Percentiles rank a stretch among this genome's conserved stretches.
Conservation (phyloP, 2,329 filamentous ascomycete species). For the Capronia coronata region DNA sequence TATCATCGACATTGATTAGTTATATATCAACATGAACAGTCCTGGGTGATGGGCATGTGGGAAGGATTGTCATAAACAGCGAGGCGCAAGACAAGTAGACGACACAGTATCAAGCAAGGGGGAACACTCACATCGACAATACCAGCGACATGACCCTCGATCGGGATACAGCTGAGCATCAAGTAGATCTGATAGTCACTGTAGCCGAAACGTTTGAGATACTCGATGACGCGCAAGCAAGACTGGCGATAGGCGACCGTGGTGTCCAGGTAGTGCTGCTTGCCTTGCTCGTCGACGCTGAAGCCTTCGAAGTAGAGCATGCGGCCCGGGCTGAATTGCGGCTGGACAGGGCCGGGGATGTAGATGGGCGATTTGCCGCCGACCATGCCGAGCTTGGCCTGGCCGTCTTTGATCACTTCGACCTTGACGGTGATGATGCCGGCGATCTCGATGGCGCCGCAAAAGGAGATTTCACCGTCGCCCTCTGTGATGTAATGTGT, state of each 20-base stretch:
- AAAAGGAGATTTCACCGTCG: conserved; percentile 85
- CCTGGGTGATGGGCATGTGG: too few relatives aligned
- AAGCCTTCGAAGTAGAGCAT: conserved; percentile 78
- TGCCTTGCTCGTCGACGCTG: conserved; percentile 78
- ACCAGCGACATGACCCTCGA: conserved; percentile 82
- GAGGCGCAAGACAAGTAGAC: too few relatives aligned
- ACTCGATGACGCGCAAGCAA: conserved; percentile 69
- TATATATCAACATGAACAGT: too few relatives aligned
- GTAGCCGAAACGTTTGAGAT: conserved; percentile 65
- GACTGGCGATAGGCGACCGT: conserved; percentile 83
- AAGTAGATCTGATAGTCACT: conserved; percentile 76
- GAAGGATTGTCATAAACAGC: too few relatives aligned
- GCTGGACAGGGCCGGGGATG: conserved; percentile 78
- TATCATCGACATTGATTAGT: too few relatives aligned
- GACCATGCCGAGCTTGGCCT: conserved; percentile 61
- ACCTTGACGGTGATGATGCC: conserved; percentile 87
- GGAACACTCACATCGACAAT: conserved; percentile 60
- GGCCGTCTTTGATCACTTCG: conserved; percentile 74
- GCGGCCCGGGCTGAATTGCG: conserved; percentile 74
- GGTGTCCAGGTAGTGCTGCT: conserved; percentile 82
- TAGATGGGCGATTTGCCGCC: conserved; percentile 68
- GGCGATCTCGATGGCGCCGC: conserved; percentile 89
- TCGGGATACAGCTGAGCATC: conserved; percentile 73
- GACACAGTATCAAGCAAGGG: too few relatives aligned
- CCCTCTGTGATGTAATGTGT: conserved; percentile 49